phyloP scores from a whole-genome alignment of 1,139 yeast genomes.

The Lodderomyces beijingensis region DNA sequence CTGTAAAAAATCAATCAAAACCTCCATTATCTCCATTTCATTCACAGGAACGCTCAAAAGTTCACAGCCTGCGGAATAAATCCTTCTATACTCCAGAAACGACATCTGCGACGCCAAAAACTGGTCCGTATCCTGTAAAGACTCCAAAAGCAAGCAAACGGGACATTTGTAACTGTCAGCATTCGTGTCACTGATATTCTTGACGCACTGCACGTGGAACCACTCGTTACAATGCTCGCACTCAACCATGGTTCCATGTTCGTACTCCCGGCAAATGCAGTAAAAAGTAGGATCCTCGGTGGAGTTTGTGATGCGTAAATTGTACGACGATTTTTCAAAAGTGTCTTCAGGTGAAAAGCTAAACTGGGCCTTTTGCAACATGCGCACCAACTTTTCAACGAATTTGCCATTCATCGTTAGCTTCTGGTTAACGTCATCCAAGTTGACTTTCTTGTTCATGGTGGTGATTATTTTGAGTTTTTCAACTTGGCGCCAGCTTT shows the following conservation, averaged over 20 bases:
- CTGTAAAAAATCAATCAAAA: constrained; percentile 15
- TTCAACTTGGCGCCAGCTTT: constrained; percentile 25
- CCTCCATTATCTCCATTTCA: constrained; percentile 28
- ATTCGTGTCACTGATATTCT: constrained; percentile 13
- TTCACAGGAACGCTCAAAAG: constrained; percentile 37
- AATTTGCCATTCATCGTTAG: constrained; percentile 18
- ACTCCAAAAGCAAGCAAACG: constrained; percentile 44
- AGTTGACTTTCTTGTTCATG: constrained; percentile 16
- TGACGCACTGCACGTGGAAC: constrained; percentile 70
- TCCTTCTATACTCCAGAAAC: constrained; percentile 15
- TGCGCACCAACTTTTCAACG: constrained; percentile 24
- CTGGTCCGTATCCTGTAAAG: constrained; percentile 15
- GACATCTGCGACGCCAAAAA: constrained; percentile 20
- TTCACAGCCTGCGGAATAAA: constrained; percentile 25
- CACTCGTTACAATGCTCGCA: constrained; percentile 79
- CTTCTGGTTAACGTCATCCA: constrained; percentile 17
- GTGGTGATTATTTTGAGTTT: constrained; percentile 25
- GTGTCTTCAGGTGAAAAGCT: constrained; percentile 42
- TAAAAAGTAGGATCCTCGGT: constrained; percentile 29
- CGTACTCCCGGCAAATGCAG: constrained; percentile 69
- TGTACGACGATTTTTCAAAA: constrained; percentile 28
- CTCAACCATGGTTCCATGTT: constrained; percentile 71
- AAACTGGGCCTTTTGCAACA: constrained; percentile 29
- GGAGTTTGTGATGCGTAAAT: constrained; percentile 14
- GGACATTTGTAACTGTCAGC: constrained; percentile 60